Evolutionary conservation across 2,329 filamentous ascomycete species (phyloP), one percentile per base, ranked within the genome.

Genomic region (Didymella arachidicola): DNA sequence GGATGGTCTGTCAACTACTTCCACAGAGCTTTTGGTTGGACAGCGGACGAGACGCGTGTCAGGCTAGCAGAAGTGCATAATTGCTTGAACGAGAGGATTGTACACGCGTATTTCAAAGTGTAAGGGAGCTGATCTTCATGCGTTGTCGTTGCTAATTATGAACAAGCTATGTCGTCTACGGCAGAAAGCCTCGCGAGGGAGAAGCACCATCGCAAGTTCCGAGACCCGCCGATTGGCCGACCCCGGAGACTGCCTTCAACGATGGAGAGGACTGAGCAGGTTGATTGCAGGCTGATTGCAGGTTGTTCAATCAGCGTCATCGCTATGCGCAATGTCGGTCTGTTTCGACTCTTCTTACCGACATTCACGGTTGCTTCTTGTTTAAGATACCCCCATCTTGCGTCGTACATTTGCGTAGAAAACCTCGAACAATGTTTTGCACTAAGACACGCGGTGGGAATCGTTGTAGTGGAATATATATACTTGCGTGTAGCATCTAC

Each of bases 1-100:
- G 80, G 74, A 2, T 81, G 79, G 67, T 79, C 74, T 5, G 69
- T 81, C 34, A 76, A 77, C 34, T 73, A 75, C 41, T 81, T 82
- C 62, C 74, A 77, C n/a, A 73, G 74, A 48, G 77, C 76, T 0
- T 65, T 81, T 6, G 74, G 73, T 2, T 82, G 80, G 80, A 77
- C 74, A 6, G 72, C 74, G 19, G 75, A 79, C 8, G 78, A 81
- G 59, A 78, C 81, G 10, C 75, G 79, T 41, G 77, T 81, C 16
- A 78, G 80, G 43, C 67, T 81, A n/a, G 78, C 80, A 4, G 69
- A 77, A 48, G 72, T 81, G 6, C 64, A 79, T 38, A 78, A 77
- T 47, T 71, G 79, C 12, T 68, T 80, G 27, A 65, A 62, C 0
- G 76, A 79, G 51, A 72, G 70, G 19, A 77, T 64, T 32, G 73